Percentiles rank a stretch among this genome's conserved stretches.
Evolutionary conservation across 345 rosid species (phyloP).

Genomic region (Salix arbutifolia): DNA sequence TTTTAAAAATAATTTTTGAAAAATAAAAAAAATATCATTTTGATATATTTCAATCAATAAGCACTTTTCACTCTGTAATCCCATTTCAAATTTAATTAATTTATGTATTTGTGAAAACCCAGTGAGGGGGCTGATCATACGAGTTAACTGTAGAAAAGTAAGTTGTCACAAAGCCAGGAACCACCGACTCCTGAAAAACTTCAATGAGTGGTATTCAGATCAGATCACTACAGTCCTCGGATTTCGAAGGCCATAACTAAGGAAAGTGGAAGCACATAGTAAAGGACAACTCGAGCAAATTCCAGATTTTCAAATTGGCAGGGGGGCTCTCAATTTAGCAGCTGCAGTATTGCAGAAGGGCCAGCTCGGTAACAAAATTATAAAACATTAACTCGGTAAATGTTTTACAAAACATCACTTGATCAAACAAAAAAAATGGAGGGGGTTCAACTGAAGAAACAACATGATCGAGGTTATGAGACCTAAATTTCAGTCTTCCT

Average conservation of each 20-base stretch:
- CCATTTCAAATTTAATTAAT: neutral
- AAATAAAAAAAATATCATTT: too few species aligned
- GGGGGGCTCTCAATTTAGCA: neutral
- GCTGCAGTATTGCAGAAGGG: neutral
- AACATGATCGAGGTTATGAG: neutral
- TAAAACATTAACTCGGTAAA: neutral
- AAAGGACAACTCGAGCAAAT: neutral
- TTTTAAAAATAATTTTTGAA: too few species aligned
- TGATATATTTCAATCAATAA: too few species aligned
- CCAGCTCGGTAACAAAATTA: neutral
- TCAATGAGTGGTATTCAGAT: neutral
- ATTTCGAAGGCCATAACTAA: neutral
- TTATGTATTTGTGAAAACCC: neutral
- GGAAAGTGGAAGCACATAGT: neutral
- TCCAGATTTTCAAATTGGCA: neutral
- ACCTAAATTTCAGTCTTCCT: slow-evolving; percentile 22
- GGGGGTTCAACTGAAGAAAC: neutral
- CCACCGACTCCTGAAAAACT: neutral
- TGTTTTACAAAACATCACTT: neutral
- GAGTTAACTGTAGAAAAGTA: neutral
- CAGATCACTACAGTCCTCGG: neutral
- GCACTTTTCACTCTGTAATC: neutral
- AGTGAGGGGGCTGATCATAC: too few species aligned
- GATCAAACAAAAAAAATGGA: neutral
- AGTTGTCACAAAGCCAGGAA: neutral